Percentiles rank a stretch among this genome's conserved stretches.
Evolutionary conservation across 768 basidiomycete genomes (phyloP).

Genomic region (Dentipellis fragilis): DNA sequence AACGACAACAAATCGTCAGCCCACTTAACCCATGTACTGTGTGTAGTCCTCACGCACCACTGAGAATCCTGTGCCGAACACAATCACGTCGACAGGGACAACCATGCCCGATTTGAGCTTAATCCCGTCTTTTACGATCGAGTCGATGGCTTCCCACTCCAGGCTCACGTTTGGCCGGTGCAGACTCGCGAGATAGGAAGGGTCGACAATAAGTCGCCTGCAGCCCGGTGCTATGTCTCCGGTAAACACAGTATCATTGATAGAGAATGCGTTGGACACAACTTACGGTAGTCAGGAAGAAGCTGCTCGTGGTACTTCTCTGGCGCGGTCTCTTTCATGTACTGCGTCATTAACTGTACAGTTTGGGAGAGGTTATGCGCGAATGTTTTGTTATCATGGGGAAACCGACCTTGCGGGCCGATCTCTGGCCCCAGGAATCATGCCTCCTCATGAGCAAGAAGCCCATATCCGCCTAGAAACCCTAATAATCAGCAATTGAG

Average conservation of each 20-base stretch:
- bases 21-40: background rate
- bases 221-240: constrained; percentile 40
- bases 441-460: background rate
- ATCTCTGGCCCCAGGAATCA: constrained; percentile 1
- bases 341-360: constrained; percentile 29
- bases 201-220: constrained; percentile 54
- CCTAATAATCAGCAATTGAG: background rate
- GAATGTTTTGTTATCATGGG: background rate
- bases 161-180: constrained; percentile 43
- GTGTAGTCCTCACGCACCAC: constrained; percentile 25
- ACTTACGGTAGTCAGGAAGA: constrained; percentile 43
- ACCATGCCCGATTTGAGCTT: constrained; percentile 37
- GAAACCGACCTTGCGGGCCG: background rate
- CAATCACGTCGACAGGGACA: constrained; percentile 46
- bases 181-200: constrained; percentile 44
- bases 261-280: background rate
- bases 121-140: constrained; percentile 39
- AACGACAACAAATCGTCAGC: background rate
- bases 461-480: constrained; percentile 1
- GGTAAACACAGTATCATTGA: background rate
- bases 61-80: constrained; percentile 47
- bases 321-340: constrained; percentile 40
- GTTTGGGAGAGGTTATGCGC: background rate
- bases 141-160: constrained; percentile 38
- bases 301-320: constrained; percentile 18